A percentile compares a stretch with the other conserved stretches of the same genome.
phyloP scores from a whole-genome alignment of 75 land plant species.

The Azolla pinnata region DNA sequence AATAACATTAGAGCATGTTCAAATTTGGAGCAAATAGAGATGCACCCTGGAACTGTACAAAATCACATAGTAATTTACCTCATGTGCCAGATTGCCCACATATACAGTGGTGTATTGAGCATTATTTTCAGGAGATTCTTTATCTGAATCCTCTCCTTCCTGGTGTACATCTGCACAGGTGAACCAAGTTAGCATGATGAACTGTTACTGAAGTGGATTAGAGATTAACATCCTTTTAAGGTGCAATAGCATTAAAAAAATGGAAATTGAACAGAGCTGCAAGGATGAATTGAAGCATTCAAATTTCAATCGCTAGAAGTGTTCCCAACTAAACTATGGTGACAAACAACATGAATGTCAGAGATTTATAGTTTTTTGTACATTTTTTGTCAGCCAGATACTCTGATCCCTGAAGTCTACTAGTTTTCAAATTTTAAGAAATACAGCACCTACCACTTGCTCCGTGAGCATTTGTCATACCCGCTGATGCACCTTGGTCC shows the following conservation, averaged over 20 bases:
- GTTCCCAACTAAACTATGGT: too few species aligned
- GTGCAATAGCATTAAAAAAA: too few species aligned
- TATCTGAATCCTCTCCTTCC: conserved; percentile 30
- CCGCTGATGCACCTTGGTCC: not conserved
- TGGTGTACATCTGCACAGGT: conserved; percentile 4
- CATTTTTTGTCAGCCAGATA: too few species aligned
- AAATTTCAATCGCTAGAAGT: not conserved
- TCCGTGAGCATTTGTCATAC: not conserved
- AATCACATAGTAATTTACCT: conserved; percentile 28
- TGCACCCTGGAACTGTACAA: not conserved
- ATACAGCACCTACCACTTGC: not conserved
- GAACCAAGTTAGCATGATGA: too few species aligned
- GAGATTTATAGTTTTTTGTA: too few species aligned
- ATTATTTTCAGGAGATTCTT: conserved; percentile 81
- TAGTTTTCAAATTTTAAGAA: not conserved
- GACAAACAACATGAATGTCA: too few species aligned
- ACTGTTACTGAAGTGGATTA: too few species aligned
- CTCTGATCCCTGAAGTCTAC: too few species aligned
- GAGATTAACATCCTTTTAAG: too few species aligned
- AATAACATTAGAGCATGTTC: not conserved
- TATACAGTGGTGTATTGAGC: conserved; percentile 92
- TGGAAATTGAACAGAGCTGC: too few species aligned
- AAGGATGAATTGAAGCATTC: too few species aligned
- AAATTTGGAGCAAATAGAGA: not conserved
- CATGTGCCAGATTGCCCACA: conserved; percentile 96